Percentiles rank a stretch among this genome's conserved stretches.
phyloP scores from a whole-genome alignment of 2,329 filamentous ascomycete species.

The Geosmithia flava region DNA sequence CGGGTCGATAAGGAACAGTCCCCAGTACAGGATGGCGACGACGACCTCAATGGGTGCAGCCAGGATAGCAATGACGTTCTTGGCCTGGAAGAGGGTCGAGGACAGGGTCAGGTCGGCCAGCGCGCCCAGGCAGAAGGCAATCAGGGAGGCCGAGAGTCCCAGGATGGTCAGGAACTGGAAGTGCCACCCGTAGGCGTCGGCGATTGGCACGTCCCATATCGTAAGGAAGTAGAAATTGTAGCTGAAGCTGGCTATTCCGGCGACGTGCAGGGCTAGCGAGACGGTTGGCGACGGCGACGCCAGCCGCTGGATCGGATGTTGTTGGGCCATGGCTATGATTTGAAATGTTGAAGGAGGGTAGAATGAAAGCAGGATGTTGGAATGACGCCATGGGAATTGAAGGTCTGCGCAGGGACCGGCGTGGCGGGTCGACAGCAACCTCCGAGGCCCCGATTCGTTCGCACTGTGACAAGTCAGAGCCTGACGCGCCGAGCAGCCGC shows the following conservation, averaged over 20 bases:
- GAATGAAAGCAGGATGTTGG: not conserved
- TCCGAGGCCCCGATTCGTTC: not conserved
- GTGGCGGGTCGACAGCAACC: not conserved
- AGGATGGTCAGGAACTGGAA: conserved; percentile 66
- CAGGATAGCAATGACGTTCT: conserved; percentile 55
- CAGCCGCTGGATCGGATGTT: conserved; percentile 54
- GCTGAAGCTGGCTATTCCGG: conserved; percentile 38
- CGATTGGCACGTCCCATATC: conserved; percentile 36
- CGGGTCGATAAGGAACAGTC: conserved; percentile 45
- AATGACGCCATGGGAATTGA: too few species aligned
- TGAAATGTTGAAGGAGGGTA: not conserved
- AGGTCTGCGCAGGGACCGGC: too few species aligned
- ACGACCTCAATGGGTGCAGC: conserved; percentile 59
- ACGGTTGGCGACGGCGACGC: conserved; percentile 50
- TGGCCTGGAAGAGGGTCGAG: conserved; percentile 45
- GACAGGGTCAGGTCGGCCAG: conserved; percentile 52
- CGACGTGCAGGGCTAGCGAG: conserved; percentile 49
- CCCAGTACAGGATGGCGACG: conserved; percentile 64
- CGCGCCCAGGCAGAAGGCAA: conserved; percentile 49
- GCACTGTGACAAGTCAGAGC: too few species aligned
- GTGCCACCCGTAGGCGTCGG: conserved; percentile 52
- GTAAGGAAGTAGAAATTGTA: conserved; percentile 40
- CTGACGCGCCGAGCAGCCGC: not conserved
- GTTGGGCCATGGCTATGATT: conserved; percentile 24
- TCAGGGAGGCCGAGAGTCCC: conserved; percentile 47